phyloP scores from a whole-genome alignment of 768 basidiomycete species.

The Flagelloscypha sp. region DNA sequence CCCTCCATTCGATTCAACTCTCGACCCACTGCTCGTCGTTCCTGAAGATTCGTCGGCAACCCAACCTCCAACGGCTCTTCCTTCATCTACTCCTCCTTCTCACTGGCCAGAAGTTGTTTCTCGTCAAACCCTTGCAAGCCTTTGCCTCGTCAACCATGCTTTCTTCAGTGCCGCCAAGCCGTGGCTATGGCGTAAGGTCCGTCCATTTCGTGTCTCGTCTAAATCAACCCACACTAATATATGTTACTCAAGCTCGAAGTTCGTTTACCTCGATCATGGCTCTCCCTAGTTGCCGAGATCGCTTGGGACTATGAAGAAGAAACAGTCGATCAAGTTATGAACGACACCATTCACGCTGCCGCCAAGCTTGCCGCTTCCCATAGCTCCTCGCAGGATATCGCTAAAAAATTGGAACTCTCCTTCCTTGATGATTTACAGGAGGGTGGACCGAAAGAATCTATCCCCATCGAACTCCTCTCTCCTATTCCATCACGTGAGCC shows the following conservation, averaged over 20 bases:
- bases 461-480: conserved; percentile 68
- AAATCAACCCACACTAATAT: too few species aligned
- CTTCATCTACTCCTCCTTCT: conserved; percentile 64
- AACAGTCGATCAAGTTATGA: conserved; percentile 56
- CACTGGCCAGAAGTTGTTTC: conserved; percentile 62
- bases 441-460: conserved; percentile 56
- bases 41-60: conserved; percentile 29
- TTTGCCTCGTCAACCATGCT: conserved; percentile 69
- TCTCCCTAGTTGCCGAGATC: conserved; percentile 72
- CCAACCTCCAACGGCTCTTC: conserved; percentile 57
- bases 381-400: conserved; percentile 29
- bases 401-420: conserved; percentile 48
- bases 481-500: conserved; percentile 79
- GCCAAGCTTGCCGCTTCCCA: conserved; percentile 45
- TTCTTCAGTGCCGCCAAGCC: conserved; percentile 83
- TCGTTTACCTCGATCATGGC: conserved; percentile 77
- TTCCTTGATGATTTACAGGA: conserved; percentile 43
- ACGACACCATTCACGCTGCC: conserved; percentile 57
- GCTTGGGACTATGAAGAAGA: conserved; percentile 66
- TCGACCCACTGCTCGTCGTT: conserved; percentile 58
- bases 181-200: conserved; percentile 82
- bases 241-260: conserved; percentile 81
- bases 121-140: conserved; percentile 56
- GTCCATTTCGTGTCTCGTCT: too few species aligned
- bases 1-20: conserved; percentile 45